Percentiles rank a stretch among this genome's conserved stretches.
Conservation (phyloP, 768 basidiomycete genomes). For the Suillus tomentosus region DNA sequence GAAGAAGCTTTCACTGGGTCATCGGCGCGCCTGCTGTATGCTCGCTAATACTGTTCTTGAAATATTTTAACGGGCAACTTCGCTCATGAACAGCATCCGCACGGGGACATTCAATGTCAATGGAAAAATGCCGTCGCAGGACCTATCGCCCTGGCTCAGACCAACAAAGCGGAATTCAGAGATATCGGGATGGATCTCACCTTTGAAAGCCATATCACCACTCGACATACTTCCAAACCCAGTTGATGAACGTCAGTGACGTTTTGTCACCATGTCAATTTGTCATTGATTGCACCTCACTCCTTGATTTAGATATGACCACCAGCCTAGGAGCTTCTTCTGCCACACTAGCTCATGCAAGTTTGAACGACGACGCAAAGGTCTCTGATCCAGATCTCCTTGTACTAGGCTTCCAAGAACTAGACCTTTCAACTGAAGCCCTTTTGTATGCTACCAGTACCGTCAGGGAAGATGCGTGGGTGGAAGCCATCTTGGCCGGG, state of each 20-base stretch:
- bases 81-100: slow-evolving; percentile 49
- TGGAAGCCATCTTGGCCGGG: slow-evolving; percentile 60
- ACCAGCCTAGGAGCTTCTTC: slow-evolving; percentile 6
- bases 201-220: slow-evolving; percentile 38
- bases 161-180: neutral
- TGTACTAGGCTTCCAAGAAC: slow-evolving; percentile 79
- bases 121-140: slow-evolving; percentile 71
- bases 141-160: slow-evolving; percentile 67
- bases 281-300: slow-evolving; percentile 4
- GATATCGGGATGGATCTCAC: slow-evolving; percentile 33
- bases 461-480: slow-evolving; percentile 71
- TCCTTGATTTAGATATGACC: slow-evolving; percentile 16
- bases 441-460: slow-evolving; percentile 69
- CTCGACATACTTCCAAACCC: slow-evolving; percentile 28
- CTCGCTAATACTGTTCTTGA: neutral
- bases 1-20: slow-evolving; percentile 28
- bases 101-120: slow-evolving; percentile 87
- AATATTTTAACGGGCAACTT: slow-evolving; percentile 7
- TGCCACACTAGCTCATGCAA: slow-evolving; percentile 11
- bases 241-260: slow-evolving; percentile 25
- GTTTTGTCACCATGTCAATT: neutral
- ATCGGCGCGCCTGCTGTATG: slow-evolving; percentile 28
- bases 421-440: slow-evolving; percentile 79
- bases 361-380: slow-evolving; percentile 17
- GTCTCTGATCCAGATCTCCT: slow-evolving; percentile 62